Base-by-base conservation (phyloP, 805 yeast genomes). In the Saturnispora saitoi region DNA sequence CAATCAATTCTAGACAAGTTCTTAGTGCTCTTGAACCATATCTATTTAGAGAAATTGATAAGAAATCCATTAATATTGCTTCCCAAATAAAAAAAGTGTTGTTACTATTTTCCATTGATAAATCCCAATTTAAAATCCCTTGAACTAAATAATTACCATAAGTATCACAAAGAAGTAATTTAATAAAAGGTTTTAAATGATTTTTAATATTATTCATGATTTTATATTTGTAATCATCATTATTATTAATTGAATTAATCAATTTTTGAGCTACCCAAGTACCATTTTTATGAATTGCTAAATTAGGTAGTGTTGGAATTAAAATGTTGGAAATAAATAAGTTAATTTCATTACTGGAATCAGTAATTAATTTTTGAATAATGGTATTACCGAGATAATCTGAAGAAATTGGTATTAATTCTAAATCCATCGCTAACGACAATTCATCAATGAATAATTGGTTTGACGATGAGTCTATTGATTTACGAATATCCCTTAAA, bases 181-280 rank as follows among this genome's bases (percentile, higher is more conserved):
- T 86, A 42, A 93, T 78, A 60, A 84, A 89, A 1, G 95, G 93
- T 51, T 78, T 77, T 53, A 93, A 73, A 37, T 88, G 77, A 24
- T 76, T 70, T 8, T 83, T 80, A 40, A 93, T 85, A 43, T 84
- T 62, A 56, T 72, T 68, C 63, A 78, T 83, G 3, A 30, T 19
- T 15, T 26, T 34, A 58, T 81, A 86, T 15, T 58, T 56, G 20
- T 37, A 37, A 8, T 45, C 38, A 30, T 38, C 31, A 12, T 34
- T 34, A 12, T 34, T 34, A 6, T 41, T 32, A 4, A 88, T 83
- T 41, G 81, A 81, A 55, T 81, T 84, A 56, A 93, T 89, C 65
- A 93, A 83, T 66, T 91, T 93, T 66, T 93, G 99, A 22, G 96
- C 95, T 2, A 97, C 98, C 99, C 99, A 93, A 4, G 99, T 93